Percentiles rank a stretch among this genome's conserved stretches.
These are phyloP conservation scores for Hortiboletus flavorubellus DNA, from an alignment of 768 basidiomycete species.

Conservation along the genomic window DNA sequence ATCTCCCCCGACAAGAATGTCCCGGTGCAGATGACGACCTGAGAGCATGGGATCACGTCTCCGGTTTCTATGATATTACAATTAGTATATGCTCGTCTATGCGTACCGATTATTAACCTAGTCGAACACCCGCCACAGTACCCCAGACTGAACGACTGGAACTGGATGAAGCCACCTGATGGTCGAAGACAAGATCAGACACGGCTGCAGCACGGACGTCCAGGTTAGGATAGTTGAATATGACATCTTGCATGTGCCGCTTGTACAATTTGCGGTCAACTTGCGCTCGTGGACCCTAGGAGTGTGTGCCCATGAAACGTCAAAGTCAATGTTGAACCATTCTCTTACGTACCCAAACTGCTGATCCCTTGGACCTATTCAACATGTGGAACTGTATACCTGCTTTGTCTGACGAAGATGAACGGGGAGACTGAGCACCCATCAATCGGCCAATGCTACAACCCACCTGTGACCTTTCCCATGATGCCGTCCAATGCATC, in stretches of 20 bases:
- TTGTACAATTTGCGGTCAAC: slow-evolving; percentile 86
- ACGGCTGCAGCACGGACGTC: slow-evolving; percentile 71
- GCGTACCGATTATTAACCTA: slow-evolving; percentile 43
- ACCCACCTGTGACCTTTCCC: slow-evolving; percentile 74
- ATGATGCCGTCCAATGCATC: slow-evolving; percentile 89
- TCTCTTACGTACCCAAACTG: slow-evolving; percentile 72
- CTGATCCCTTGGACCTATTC: slow-evolving; percentile 82
- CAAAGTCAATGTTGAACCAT: no score
- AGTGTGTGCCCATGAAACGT: not conserved
- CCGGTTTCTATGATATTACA: slow-evolving; percentile 53
- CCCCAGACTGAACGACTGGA: slow-evolving; percentile 41
- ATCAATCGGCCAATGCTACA: not conserved
- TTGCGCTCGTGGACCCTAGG: slow-evolving; percentile 83
- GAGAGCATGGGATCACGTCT: slow-evolving; percentile 69
- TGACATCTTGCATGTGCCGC: slow-evolving; percentile 67
- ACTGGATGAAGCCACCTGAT: slow-evolving; percentile 27
- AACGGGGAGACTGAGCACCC: not conserved
- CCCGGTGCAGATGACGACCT: slow-evolving; percentile 86
- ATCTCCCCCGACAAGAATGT: slow-evolving; percentile 92
- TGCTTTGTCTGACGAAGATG: slow-evolving; percentile 61
- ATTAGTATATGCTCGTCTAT: not conserved
- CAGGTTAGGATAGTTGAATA: slow-evolving; percentile 66
- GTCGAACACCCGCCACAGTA: slow-evolving; percentile 58
- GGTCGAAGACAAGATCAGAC: slow-evolving; percentile 71
- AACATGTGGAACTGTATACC: slow-evolving; percentile 87